Conservation (phyloP, 1,139 yeast species). For the Saccharomyces hybrid region DNA sequence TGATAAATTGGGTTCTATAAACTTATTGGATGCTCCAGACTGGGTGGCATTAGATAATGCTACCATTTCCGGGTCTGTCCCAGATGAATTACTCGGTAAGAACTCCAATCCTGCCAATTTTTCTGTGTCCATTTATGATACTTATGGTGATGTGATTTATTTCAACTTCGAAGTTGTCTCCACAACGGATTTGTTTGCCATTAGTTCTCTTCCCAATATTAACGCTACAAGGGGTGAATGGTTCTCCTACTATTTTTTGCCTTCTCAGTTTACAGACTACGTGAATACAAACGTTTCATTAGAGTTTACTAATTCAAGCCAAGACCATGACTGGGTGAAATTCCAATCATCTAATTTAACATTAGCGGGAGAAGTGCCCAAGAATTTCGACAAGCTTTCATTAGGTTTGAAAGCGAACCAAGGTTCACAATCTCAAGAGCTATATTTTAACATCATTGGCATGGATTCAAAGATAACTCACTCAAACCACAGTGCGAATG, state of each 20-base stretch:
- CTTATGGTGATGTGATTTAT: conserved; percentile 55
- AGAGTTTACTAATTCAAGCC: conserved; percentile 36
- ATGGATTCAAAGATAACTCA: conserved; percentile 32
- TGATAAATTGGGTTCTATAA: conserved; percentile 49
- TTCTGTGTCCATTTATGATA: conserved; percentile 53
- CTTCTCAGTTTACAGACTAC: background rate
- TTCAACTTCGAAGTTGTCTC: conserved; percentile 45
- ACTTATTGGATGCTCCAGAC: conserved; percentile 44
- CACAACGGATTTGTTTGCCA: conserved; percentile 43
- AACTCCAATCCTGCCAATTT: conserved; percentile 37
- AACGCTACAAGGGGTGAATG: conserved; percentile 60
- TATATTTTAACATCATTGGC: conserved; percentile 52
- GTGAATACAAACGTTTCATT: conserved; percentile 46
- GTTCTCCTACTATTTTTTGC: conserved; percentile 47
- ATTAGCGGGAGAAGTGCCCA: conserved; percentile 62
- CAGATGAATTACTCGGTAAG: conserved; percentile 34
- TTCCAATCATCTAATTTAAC: conserved; percentile 57
- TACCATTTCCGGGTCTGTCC: conserved; percentile 53
- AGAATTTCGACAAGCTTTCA: conserved; percentile 41
- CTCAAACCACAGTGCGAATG: conserved; percentile 8
- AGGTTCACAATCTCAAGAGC: conserved; percentile 36
- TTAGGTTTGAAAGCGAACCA: conserved; percentile 47
- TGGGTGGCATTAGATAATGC: conserved; percentile 50
- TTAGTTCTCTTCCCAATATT: conserved; percentile 44
- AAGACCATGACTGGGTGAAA: conserved; percentile 49